Evolutionary conservation across 2,329 filamentous ascomycete genomes (phyloP).

Genomic region (Beauveria pseudobassiana): DNA sequence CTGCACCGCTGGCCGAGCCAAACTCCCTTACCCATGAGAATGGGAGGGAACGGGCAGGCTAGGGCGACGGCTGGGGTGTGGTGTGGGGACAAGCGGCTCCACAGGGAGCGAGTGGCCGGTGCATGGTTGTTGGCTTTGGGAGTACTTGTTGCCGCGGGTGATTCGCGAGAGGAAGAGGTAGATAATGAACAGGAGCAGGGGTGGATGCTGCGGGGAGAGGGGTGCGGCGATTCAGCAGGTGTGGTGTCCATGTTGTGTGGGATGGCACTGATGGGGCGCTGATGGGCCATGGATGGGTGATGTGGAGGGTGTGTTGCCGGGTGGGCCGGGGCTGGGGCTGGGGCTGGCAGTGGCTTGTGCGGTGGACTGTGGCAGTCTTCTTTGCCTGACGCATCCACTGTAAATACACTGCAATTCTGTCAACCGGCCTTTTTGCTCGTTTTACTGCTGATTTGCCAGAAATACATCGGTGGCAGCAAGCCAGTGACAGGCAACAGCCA

Average conservation of each 20-base stretch:
- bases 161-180: neutral
- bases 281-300: conserved; percentile 3
- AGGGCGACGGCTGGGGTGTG: conserved; percentile 19
- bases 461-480: neutral
- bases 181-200: neutral
- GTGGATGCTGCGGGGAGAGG: neutral
- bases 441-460: too few relatives aligned
- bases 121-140: neutral
- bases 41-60: conserved; percentile 29
- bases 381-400: neutral
- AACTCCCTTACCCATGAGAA: conserved; percentile 38
- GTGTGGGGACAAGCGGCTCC: neutral
- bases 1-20: conserved; percentile 28
- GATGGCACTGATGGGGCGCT: conserved; percentile 6
- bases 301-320: conserved; percentile 9
- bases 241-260: neutral
- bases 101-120: conserved; percentile 3
- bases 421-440: neutral
- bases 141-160: neutral
- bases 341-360: neutral
- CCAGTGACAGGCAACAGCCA: neutral
- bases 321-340: conserved; percentile 9
- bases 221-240: neutral
- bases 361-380: neutral
- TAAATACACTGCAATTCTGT: neutral